Evolutionary conservation across 2,329 filamentous ascomycete species (phyloP).

Genomic region (Penicillium sp.): DNA sequence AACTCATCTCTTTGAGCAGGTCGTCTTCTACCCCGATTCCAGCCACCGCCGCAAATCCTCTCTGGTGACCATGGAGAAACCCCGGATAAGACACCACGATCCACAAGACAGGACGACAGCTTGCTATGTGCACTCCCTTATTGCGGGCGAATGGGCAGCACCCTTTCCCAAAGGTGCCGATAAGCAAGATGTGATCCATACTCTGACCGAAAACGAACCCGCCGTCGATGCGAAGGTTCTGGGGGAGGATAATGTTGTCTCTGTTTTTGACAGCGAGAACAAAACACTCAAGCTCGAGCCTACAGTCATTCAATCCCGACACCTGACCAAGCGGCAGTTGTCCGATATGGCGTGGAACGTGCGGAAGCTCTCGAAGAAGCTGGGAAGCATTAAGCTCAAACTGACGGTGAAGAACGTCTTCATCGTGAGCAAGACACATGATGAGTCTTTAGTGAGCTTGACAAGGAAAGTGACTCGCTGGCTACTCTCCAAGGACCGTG

Average conservation of each 20-base stretch:
- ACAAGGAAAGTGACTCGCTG: constrained; percentile 77
- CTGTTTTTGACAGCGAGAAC: constrained; percentile 27
- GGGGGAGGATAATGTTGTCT: constrained; percentile 22
- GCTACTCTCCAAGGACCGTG: constrained; percentile 71
- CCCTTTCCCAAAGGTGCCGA: constrained; percentile 13
- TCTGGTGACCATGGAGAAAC: constrained; percentile 49
- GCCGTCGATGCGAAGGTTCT: constrained; percentile 21
- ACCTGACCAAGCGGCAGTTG: constrained; percentile 91
- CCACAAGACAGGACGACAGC: constrained; percentile 47
- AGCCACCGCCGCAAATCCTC: constrained; percentile 62
- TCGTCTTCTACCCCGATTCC: constrained; percentile 56
- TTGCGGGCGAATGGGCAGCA: constrained; percentile 42
- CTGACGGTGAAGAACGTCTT: constrained; percentile 83
- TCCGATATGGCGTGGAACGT: constrained; percentile 98
- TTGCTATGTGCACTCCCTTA: constrained; percentile 63
- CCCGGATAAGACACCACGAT: constrained; percentile 39
- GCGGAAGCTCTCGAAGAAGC: constrained; percentile 79
- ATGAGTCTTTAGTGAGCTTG: constrained; percentile 73
- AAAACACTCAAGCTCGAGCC: constrained; percentile 27
- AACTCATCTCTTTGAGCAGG: constrained; percentile 39
- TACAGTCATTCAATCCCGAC: constrained; percentile 62
- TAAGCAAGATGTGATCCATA: constrained; percentile 16
- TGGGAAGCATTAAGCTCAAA: constrained; percentile 80
- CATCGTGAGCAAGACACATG: constrained; percentile 87
- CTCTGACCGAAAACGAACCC: constrained; percentile 16